Conservation (phyloP, 495 filamentous ascomycete genomes). For the Chaetomium tenue region DNA sequence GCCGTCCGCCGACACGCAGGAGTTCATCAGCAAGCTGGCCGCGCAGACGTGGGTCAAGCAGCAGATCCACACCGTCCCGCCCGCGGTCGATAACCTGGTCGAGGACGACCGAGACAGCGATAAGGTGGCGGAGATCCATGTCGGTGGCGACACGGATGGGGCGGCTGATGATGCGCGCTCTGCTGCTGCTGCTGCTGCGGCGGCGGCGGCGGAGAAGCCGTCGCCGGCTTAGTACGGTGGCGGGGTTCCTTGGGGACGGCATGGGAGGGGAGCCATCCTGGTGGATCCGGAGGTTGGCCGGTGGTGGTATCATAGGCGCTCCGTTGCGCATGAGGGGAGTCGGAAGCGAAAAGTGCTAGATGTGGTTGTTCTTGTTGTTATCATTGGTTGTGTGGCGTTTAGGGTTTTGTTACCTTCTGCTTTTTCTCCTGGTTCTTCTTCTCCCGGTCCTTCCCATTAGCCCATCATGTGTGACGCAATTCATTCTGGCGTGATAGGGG, state of each 20-base stretch:
- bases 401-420: not conserved
- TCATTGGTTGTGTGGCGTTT: not conserved
- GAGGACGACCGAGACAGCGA: constrained; percentile 39
- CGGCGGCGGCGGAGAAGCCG: not conserved
- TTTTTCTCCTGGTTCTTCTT: not conserved
- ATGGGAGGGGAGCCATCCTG: no score
- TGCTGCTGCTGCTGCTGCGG: not conserved
- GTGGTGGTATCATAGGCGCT: no score
- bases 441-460: no score
- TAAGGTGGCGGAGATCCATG: constrained; percentile 47
- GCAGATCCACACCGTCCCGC: constrained; percentile 37
- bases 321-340: not conserved
- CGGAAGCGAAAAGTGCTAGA: not conserved
- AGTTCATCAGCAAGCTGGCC: constrained; percentile 29
- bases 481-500: not conserved
- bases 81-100: constrained; percentile 1
- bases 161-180: no score
- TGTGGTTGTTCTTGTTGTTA: not conserved
- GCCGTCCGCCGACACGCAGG: constrained; percentile 26
- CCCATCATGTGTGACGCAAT: not conserved
- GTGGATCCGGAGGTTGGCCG: no score
- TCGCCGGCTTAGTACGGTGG: not conserved
- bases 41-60: constrained; percentile 36
- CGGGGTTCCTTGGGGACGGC: not conserved
- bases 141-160: constrained; percentile 32